These are phyloP conservation scores for Penicillium sp. DNA, from an alignment of 2,329 filamentous ascomycete genomes.

Conservation along the genomic window DNA sequence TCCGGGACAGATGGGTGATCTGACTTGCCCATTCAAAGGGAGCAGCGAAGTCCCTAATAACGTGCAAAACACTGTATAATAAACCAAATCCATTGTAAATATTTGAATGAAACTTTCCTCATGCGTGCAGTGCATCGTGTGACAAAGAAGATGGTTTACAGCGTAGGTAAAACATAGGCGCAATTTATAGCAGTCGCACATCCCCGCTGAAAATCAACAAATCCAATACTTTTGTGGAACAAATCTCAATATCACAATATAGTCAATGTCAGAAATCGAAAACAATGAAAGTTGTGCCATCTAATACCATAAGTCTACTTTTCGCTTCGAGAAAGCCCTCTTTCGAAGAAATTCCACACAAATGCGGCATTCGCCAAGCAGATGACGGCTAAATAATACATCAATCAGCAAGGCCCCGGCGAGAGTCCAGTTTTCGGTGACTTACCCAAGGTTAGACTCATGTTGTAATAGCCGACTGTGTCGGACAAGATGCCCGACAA, in stretches of 20 bases:
- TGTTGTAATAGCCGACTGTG: neutral
- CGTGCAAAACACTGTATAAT: neutral
- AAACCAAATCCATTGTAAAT: too few relatives aligned
- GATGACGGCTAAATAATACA: neutral
- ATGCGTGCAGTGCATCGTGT: too few relatives aligned
- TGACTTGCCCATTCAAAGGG: neutral
- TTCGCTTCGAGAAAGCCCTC: neutral
- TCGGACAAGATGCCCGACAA: neutral
- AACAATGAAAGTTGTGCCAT: too few relatives aligned
- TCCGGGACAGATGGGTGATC: neutral
- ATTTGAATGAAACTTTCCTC: too few relatives aligned
- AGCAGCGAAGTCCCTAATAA: neutral
- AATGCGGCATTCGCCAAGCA: neutral
- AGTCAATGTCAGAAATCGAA: too few relatives aligned
- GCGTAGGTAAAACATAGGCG: too few relatives aligned
- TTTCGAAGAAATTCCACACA: neutral
- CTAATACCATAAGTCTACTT: neutral
- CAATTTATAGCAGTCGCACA: neutral
- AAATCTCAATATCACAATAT: too few relatives aligned
- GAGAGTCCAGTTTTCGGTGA: neutral
- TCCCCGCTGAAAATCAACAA: neutral
- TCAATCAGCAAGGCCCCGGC: neutral
- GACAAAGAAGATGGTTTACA: too few relatives aligned
- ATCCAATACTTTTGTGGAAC: neutral
- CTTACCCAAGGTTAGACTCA: neutral